Evolutionary conservation across 345 rosid genomes (phyloP).

Genomic region (Euphorbia pulcherrima): DNA sequence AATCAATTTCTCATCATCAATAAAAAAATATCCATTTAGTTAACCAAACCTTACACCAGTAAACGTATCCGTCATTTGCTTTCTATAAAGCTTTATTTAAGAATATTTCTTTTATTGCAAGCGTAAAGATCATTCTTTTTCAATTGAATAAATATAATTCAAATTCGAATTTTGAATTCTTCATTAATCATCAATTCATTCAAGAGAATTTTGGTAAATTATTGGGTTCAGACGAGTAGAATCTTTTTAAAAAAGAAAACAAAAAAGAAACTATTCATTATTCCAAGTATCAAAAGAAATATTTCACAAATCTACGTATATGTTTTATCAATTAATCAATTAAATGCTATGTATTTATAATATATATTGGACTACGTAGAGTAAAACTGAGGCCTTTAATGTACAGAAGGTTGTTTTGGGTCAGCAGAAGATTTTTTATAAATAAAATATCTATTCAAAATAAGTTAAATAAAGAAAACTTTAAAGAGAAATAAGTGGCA

Average conservation of each 20-base stretch:
- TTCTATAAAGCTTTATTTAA: slow-evolving; percentile 43
- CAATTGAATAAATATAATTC: neutral
- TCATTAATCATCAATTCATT: neutral
- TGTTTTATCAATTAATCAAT: no score
- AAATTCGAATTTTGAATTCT: slow-evolving; percentile 23
- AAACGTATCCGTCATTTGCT: slow-evolving; percentile 41
- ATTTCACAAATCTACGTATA: no score
- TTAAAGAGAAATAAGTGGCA: no score
- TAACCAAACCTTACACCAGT: slow-evolving; percentile 39
- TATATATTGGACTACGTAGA: no score
- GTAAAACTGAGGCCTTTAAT: no score
- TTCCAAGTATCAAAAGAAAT: neutral
- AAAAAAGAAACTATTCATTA: slow-evolving; percentile 1
- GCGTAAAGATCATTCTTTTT: slow-evolving; percentile 27
- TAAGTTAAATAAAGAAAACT: no score
- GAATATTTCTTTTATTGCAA: slow-evolving; percentile 47
- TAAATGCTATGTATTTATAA: no score
- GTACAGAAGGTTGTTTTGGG: no score
- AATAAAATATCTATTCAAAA: no score
- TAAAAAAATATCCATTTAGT: slow-evolving; percentile 9
- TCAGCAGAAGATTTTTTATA: no score
- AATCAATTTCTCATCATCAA: slow-evolving; percentile 19
- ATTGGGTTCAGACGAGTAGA: slow-evolving; percentile 31
- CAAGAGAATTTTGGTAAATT: slow-evolving; percentile 17
- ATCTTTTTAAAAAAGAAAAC: slow-evolving; percentile 1